Percentiles rank a stretch among this genome's conserved stretches.
Conservation (phyloP, 805 yeast genomes). For the Yarrowia deformans region DNA sequence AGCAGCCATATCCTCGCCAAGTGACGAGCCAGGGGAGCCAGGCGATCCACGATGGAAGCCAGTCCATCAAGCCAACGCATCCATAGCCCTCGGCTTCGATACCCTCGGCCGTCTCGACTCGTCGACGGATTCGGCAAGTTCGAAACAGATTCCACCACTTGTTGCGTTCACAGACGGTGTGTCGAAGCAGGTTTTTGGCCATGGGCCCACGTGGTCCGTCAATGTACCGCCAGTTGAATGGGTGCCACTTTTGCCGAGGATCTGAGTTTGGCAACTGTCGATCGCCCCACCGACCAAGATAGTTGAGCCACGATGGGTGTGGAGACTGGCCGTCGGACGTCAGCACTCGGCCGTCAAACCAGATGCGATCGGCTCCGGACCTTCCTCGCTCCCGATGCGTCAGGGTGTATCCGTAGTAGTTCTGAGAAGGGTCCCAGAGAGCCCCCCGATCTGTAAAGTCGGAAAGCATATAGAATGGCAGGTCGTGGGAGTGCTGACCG, state of each 20-base stretch:
- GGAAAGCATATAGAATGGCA: conserved; percentile 87
- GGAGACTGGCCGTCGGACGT: conserved; percentile 53
- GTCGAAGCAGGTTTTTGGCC: conserved; percentile 72
- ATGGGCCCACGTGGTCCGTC: conserved; percentile 95
- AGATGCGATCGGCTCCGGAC: conserved; percentile 9
- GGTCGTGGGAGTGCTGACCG: conserved; percentile 94
- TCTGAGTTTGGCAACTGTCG: conserved; percentile 68
- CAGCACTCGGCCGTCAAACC: conserved; percentile 49
- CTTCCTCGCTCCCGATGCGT: conserved; percentile 51
- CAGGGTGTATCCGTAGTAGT: conserved; percentile 80
- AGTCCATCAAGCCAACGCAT: conserved; percentile 71
- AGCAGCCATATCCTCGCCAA: conserved; percentile 50
- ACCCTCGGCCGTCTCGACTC: conserved; percentile 83
- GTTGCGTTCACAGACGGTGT: conserved; percentile 77
- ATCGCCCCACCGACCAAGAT: conserved; percentile 91
- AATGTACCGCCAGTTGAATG: conserved; percentile 88
- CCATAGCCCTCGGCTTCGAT: conserved; percentile 86
- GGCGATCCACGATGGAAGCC: conserved; percentile 59
- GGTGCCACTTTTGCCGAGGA: conserved; percentile 83
- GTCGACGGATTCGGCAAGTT: conserved; percentile 79
- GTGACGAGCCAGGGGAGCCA: conserved; percentile 51
- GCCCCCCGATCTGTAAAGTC: conserved; percentile 97
- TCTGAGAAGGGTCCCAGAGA: conserved; percentile 89
- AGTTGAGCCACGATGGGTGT: conserved; percentile 81
- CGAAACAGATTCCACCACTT: conserved; percentile 94